Percentiles rank a stretch among this genome's conserved stretches.
phyloP scores from a whole-genome alignment of 805 yeast genomes.

The Candida multigemmis region DNA sequence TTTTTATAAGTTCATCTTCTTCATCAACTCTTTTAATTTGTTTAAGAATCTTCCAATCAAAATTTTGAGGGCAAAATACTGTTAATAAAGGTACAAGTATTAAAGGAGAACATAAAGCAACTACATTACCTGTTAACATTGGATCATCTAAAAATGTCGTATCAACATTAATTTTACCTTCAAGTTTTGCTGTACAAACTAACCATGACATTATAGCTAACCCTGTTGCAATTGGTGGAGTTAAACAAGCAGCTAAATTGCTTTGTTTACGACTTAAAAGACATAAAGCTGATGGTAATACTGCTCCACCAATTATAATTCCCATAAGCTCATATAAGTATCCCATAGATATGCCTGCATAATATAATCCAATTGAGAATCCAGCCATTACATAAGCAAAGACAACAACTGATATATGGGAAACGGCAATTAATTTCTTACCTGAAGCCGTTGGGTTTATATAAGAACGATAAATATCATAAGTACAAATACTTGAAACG shows the following conservation, averaged over 20 bases:
- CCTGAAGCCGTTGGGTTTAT: constrained; percentile 74
- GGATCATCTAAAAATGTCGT: constrained; percentile 78
- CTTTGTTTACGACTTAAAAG: constrained; percentile 60
- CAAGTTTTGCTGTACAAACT: constrained; percentile 23
- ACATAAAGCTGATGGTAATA: constrained; percentile 64
- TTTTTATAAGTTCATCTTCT: constrained; percentile 45
- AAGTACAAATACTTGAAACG: constrained; percentile 76
- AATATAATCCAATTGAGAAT: constrained; percentile 71
- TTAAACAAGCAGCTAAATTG: constrained; percentile 53
- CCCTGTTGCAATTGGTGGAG: constrained; percentile 74
- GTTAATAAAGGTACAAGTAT: constrained; percentile 62
- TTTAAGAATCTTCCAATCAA: constrained; percentile 61
- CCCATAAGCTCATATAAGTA: constrained; percentile 87
- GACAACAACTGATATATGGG: constrained; percentile 56
- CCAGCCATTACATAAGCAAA: constrained; percentile 65
- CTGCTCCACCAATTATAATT: constrained; percentile 79
- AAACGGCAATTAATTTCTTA: constrained; percentile 55
- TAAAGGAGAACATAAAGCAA: constrained; percentile 67
- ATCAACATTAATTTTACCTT: constrained; percentile 21
- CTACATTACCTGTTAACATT: constrained; percentile 84
- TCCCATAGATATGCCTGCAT: constrained; percentile 81
- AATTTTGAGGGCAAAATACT: constrained; percentile 59
- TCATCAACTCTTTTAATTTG: constrained; percentile 61
- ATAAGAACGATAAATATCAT: constrained; percentile 77
- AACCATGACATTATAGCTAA: constrained; percentile 60